A percentile compares a stretch with the other conserved stretches of the same genome.
Evolutionary conservation across 495 filamentous ascomycete species (phyloP).

Genomic region (Aspergillus coremiiformis): DNA sequence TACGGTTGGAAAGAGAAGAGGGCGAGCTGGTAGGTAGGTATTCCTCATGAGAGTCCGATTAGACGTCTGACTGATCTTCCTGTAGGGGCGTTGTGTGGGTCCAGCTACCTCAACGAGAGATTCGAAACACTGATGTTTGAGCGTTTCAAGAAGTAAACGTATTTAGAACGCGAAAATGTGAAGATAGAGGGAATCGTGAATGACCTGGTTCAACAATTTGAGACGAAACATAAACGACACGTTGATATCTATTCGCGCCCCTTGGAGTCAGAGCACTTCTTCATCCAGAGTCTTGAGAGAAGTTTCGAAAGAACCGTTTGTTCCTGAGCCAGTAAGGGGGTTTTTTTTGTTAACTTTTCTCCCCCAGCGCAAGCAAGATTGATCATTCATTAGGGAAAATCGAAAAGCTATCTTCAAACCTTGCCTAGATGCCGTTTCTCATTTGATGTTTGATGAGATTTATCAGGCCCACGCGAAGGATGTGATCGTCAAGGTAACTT

Average conservation of each 20-base stretch:
- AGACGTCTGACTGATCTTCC: neutral
- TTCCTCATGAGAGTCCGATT: neutral
- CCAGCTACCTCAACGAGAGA: slow-evolving; percentile 1
- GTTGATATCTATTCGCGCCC: neutral
- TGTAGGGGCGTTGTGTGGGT: slow-evolving; percentile 1
- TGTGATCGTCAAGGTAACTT: neutral
- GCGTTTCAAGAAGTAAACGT: neutral
- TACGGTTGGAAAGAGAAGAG: slow-evolving; percentile 2
- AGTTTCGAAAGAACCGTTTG: neutral
- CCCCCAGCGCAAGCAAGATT: neutral
- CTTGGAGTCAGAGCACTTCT: neutral
- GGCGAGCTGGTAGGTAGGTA: neutral
- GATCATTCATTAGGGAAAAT: neutral
- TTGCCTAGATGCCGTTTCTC: neutral
- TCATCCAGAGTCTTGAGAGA: neutral
- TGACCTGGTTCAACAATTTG: neutral
- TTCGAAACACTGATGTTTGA: neutral
- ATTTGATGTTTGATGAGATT: slow-evolving; percentile 1
- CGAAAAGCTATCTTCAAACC: neutral
- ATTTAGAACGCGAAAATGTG: neutral
- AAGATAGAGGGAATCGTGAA: slow-evolving; percentile 3
- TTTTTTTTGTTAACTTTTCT: neutral
- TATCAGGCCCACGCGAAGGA: neutral
- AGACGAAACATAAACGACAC: neutral
- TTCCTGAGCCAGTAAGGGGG: neutral